Evolutionary conservation across 768 basidiomycete genomes (phyloP), one percentile per base, ranked within the genome.

Genomic region (Hortiboletus campestris): DNA sequence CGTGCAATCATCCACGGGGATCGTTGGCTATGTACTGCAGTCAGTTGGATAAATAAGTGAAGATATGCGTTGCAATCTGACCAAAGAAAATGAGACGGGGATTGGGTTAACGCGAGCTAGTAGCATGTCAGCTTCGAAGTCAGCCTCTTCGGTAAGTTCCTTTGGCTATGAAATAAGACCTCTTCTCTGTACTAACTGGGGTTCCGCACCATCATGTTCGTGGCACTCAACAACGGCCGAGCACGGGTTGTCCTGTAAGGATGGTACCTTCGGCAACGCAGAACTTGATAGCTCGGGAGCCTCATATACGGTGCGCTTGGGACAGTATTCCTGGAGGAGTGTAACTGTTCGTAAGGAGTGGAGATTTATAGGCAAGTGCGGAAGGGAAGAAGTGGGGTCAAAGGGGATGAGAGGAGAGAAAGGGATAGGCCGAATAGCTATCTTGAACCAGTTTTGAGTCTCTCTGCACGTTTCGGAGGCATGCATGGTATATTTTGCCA

Each of bases 381-480:
- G 43, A 53, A 47, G 41, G 34, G 49, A 40, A 36, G 29, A 20
- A 6, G 29, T 19, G 19, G 40, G 35, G 34, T 35, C 22, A 34
- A 38, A 28, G n/a, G 4, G 53, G 38, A 42, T 34, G 47, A 42
- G 12, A 46, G 49, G 51, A 42, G 22, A 49, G 53, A 29, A 40
- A 14, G 43, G 45, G 32, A 45, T 49, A 10, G 29, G 49, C 36
- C 22, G 40, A 52, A 55, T 39, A 48, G 53, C 52, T 62, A 62
- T 58, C 36, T 34, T 41, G 47, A 31, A 31, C 44, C 8, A 34
- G 25, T 59, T 63, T 66, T 66, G 49, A 57, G 40, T 34, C 46
- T 51, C 41, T 50, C 20, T 63, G 58, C 64, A 67, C 61, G 67
- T 60, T 67, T 65, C 48, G 47, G 53, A 62, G 58, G 66, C 66